These are phyloP conservation scores for Sarcocystis neurona DNA, from an alignment of 169 alveolate species.

Conservation along the genomic window DNA sequence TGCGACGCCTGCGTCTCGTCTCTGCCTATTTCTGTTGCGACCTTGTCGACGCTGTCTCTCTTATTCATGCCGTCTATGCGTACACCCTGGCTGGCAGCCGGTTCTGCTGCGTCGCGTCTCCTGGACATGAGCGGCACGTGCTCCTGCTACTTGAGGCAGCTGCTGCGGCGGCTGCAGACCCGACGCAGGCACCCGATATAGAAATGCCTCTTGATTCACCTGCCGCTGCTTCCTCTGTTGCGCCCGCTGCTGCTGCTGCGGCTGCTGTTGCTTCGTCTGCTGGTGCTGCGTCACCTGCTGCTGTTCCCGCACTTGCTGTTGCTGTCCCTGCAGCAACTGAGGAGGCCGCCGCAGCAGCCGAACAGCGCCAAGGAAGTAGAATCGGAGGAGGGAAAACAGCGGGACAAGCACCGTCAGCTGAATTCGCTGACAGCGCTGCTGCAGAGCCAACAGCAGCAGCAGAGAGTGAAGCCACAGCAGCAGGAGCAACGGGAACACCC, in stretches of 20 bases:
- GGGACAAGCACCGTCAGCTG: background rate
- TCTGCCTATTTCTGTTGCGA: background rate
- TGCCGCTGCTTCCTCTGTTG: background rate
- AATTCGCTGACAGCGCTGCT: no score
- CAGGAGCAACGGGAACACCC: background rate
- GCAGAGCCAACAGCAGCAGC: no score
- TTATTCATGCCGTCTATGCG: constrained; percentile 6
- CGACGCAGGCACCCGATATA: no score
- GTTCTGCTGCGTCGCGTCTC: constrained; percentile 3
- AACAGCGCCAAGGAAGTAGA: background rate
- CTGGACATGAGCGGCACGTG: background rate
- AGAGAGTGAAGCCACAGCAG: background rate
- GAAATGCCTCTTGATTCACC: background rate
- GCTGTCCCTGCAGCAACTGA: background rate
- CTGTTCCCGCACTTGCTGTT: background rate
- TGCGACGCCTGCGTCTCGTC: background rate
- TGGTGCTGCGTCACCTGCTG: no score
- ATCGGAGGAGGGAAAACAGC: background rate
- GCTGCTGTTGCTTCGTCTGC: background rate
- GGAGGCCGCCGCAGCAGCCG: background rate
- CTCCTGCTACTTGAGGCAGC: background rate
- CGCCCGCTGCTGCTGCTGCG: background rate
- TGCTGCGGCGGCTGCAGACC: background rate
- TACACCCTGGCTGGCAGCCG: constrained; percentile 4
- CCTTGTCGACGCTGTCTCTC: background rate